These are phyloP conservation scores for Mycosphaerella arachidis DNA, from an alignment of 2,329 filamentous ascomycete species.

Conservation along the genomic window DNA sequence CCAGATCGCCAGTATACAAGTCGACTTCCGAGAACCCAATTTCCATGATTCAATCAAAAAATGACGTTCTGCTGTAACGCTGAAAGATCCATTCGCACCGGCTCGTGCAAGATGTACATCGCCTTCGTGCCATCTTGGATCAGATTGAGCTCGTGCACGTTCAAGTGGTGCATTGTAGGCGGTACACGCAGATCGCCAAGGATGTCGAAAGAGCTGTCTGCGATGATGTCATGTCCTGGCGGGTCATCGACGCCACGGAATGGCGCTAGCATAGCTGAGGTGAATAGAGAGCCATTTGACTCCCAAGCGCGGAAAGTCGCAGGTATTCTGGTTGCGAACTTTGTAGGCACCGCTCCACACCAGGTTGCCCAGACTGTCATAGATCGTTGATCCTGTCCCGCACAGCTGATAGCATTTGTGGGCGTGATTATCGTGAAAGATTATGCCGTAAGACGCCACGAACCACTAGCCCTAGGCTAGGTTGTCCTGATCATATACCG, in stretches of 20 bases:
- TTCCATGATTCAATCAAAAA: constrained; percentile 5
- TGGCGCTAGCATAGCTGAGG: constrained; percentile 5
- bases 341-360: constrained; percentile 18
- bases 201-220: constrained; percentile 3
- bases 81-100: constrained; percentile 26
- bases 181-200: not conserved
- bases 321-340: constrained; percentile 13
- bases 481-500: not conserved
- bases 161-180: constrained; percentile 18
- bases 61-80: constrained; percentile 26
- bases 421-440: constrained; percentile 1
- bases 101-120: not conserved
- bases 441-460: constrained; percentile 4
- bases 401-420: constrained; percentile 1
- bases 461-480: constrained; percentile 4
- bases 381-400: constrained; percentile 5
- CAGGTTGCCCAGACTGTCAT: constrained; percentile 9
- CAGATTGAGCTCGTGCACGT: constrained; percentile 39
- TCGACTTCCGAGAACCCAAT: constrained; percentile 28
- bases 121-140: constrained; percentile 24
- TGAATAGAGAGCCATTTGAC: constrained; percentile 2
- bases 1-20: constrained; percentile 29
- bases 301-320: constrained; percentile 17
- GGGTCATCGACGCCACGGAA: constrained; percentile 1
- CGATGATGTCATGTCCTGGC: constrained; percentile 7